phyloP scores from a whole-genome alignment of 352 stramenopile genomes.

The Phytophthora capsici region DNA sequence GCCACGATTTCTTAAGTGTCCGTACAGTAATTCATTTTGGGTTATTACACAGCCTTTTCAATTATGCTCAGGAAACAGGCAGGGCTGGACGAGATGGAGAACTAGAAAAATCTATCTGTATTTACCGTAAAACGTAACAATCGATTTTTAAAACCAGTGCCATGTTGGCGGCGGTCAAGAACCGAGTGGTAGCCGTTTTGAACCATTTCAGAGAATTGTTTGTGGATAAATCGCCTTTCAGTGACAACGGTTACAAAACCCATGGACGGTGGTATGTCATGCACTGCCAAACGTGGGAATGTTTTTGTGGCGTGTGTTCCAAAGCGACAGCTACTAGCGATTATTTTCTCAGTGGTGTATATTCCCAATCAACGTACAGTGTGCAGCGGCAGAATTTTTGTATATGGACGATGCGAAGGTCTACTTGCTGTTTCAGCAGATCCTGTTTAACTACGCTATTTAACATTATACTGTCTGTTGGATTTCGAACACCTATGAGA shows the following conservation, averaged over 20 bases:
- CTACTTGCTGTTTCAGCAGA: background rate
- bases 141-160: background rate
- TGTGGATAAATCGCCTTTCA: background rate
- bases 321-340: background rate
- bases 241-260: background rate
- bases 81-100: background rate
- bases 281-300: background rate
- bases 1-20: background rate
- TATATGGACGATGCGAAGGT: background rate
- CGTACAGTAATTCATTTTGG: background rate
- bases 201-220: background rate
- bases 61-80: conserved; percentile 1
- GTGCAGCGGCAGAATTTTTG: background rate
- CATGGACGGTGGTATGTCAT: background rate
- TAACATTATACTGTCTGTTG: background rate
- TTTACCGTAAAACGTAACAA: background rate
- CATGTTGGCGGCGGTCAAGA: background rate
- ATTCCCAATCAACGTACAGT: background rate
- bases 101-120: background rate
- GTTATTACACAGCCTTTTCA: background rate
- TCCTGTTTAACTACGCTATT: background rate
- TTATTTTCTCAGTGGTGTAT: background rate
- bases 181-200: background rate
- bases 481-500: background rate
- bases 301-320: background rate